Base-by-base conservation (phyloP, 2,329 filamentous ascomycete species). In the Verticillium isaacii region DNA sequence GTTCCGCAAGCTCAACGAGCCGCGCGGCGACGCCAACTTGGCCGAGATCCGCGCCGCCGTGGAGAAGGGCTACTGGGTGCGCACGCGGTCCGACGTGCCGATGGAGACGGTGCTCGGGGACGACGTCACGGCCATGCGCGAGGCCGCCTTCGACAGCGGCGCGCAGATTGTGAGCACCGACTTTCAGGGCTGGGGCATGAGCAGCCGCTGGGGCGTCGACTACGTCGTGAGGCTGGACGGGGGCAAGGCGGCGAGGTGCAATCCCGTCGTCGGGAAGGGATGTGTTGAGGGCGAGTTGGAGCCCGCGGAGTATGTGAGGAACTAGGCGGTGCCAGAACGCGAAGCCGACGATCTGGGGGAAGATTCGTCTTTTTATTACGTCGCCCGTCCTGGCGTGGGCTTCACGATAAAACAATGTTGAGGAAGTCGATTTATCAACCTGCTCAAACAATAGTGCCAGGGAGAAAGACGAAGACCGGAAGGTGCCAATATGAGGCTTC, bases 91-190 rank as follows among this genome's bases (percentile, higher is more conserved):
- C 3, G 80, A 83, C 68, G 73, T 76, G 32, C 79, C 80, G 0
- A 70, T 82, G 32, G 70, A 70, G 1, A 82, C 80, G 0, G 69
- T 83, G 6, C 63, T 80, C 19, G 67, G 68, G 15, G 71, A 71
- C 60, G 77, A 79, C 60, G 74, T 71, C 2, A 78, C 77, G 29
- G 60, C 37, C 6, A 78, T 75, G 75, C 70, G 78, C 19, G 76
- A 79, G 1, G 64, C 65, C 12, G 80, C 80, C 1, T 75, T 81
- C 50, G 62, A 70, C 56, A 81, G 79, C 56, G 80, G 79, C 7
- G 80, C 80, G 32, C 81, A 82, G 65, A 72, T 83, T 61, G 78
- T 82, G 1, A 79, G 76, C 36, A 82, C 79, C 0, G 80, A 83
- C 65, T 83, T 76, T 60, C 79, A 79, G 7, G 72, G 67, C 1